Evolutionary conservation across 129 eudicot species (phyloP).

Genomic region (Oenanthe sinensis): DNA sequence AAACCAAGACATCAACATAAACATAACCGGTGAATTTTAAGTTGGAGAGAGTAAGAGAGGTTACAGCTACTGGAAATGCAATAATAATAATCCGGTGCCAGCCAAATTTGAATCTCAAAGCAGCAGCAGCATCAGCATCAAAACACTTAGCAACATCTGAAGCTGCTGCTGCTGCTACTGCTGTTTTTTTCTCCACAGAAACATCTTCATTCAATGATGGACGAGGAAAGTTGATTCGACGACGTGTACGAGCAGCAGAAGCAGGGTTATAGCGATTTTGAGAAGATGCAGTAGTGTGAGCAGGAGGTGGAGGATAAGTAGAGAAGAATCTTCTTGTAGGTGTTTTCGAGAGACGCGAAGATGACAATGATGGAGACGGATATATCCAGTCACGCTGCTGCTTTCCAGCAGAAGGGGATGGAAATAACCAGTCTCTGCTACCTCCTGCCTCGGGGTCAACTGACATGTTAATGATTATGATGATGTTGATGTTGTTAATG

Average conservation of each 20-base stretch:
- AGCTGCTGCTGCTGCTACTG: not conserved
- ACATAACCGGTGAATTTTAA: not conserved
- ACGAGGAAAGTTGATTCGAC: conserved; percentile 33
- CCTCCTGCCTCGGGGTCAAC: conserved; percentile 14
- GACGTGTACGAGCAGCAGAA: conserved; percentile 32
- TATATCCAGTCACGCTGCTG: conserved; percentile 45
- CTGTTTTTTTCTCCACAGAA: not conserved
- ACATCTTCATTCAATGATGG: not conserved
- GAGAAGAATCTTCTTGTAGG: conserved; percentile 45
- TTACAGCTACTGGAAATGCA: conserved; percentile 43
- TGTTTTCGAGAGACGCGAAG: conserved; percentile 27
- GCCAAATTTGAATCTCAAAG: conserved; percentile 32
- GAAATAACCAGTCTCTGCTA: conserved; percentile 11
- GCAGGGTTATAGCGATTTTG: conserved; percentile 17
- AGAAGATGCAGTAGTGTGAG: not conserved
- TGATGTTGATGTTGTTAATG: not conserved
- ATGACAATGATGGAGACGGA: conserved; percentile 52
- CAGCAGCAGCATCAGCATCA: not conserved
- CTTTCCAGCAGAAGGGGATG: conserved; percentile 18
- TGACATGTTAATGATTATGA: not conserved
- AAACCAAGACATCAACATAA: not conserved
- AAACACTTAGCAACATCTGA: not conserved
- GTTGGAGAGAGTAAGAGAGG: conserved; percentile 4
- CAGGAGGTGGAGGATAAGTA: conserved; percentile 12
- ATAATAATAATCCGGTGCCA: conserved; percentile 28